phyloP scores from a whole-genome alignment of 2,329 filamentous ascomycete genomes.

The Rhynchosporium secalis region DNA sequence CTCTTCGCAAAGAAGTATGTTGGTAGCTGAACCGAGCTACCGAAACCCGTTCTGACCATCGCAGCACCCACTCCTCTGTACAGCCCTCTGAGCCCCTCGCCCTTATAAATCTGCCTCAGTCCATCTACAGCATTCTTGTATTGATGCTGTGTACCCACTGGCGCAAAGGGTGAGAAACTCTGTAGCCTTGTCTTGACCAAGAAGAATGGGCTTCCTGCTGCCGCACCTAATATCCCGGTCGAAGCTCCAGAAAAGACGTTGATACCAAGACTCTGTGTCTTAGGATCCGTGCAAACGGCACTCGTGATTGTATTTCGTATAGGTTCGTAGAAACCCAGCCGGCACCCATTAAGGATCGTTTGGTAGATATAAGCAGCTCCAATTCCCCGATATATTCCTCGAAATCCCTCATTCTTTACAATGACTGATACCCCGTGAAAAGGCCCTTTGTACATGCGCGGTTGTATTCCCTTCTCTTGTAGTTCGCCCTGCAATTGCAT shows the following conservation, averaged over 20 bases:
- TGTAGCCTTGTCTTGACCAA: constrained; percentile 95
- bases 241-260: constrained; percentile 92
- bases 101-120: constrained; percentile 72
- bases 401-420: constrained; percentile 82
- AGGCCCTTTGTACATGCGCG: constrained; percentile 86
- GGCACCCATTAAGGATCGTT: constrained; percentile 92
- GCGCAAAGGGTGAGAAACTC: constrained; percentile 87
- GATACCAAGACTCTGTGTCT: constrained; percentile 80
- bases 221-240: constrained; percentile 87
- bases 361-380: constrained; percentile 96
- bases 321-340: constrained; percentile 96
- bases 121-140: constrained; percentile 88
- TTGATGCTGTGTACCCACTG: constrained; percentile 93
- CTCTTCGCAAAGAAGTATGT: constrained; percentile 99
- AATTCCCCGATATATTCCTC: constrained; percentile 84
- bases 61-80: constrained; percentile 91
- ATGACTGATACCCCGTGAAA: constrained; percentile 91
- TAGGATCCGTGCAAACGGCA: constrained; percentile 68
- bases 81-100: constrained; percentile 76
- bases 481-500: constrained; percentile 97
- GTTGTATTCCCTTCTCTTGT: constrained; percentile 79
- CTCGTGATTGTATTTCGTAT: constrained; percentile 72
- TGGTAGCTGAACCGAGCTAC: constrained; percentile 91
- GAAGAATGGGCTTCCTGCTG: constrained; percentile 95
- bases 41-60: constrained; percentile 95